Conservation (phyloP, 1,139 yeast species). For the Geotrichum candidum region DNA sequence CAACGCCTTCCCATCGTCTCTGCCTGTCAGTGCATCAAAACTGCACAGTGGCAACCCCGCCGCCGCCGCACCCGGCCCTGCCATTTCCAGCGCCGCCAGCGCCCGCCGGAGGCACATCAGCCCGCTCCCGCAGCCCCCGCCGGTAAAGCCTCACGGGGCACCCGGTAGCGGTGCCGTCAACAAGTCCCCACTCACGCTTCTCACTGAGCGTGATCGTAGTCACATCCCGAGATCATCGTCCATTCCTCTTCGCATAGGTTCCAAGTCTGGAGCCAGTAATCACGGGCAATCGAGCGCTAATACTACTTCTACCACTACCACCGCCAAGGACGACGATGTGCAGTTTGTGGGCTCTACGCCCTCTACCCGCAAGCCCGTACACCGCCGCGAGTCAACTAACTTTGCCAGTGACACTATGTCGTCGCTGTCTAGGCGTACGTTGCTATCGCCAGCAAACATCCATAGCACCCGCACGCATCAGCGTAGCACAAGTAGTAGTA, state of each 20-base stretch:
- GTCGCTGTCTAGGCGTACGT: not conserved
- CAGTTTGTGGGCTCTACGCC: slow-evolving; percentile 4
- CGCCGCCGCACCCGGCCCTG: not conserved
- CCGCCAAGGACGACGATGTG: not conserved
- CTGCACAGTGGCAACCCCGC: not conserved
- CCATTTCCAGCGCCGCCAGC: not conserved
- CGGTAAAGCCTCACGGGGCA: not conserved
- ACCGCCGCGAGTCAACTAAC: not conserved
- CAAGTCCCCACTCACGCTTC: not conserved
- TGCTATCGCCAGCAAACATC: not conserved
- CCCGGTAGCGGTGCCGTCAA: not conserved
- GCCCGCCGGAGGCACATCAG: not conserved
- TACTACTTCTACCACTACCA: not conserved
- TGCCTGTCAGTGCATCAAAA: slow-evolving; percentile 2
- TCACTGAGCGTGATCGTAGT: not conserved
- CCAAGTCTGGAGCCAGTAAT: not conserved
- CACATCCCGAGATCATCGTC: slow-evolving; percentile 1
- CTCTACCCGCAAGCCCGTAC: not conserved
- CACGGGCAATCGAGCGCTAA: not conserved
- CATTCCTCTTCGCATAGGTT: not conserved
- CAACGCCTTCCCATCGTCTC: not conserved
- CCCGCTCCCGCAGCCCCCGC: not conserved
- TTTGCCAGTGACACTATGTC: not conserved
- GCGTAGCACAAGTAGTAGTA: not conserved
- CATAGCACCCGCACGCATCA: not conserved